Percentiles rank a stretch among this genome's conserved stretches.
These are phyloP conservation scores for Metschnikowia anglica DNA, from an alignment of 805 yeast species.

Conservation along the genomic window DNA sequence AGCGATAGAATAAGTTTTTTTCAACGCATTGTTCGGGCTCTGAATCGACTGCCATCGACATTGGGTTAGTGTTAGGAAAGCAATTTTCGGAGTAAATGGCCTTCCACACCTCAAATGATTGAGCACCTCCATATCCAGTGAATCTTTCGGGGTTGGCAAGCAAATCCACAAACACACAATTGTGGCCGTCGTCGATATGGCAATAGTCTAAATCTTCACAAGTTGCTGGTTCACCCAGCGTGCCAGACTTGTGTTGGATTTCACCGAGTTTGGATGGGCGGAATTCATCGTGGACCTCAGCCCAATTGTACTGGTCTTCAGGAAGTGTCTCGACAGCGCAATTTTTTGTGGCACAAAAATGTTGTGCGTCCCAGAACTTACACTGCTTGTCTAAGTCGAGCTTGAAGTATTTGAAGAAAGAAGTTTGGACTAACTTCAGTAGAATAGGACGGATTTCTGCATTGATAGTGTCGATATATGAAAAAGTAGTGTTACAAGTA, in stretches of 20 bases:
- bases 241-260: constrained; percentile 26
- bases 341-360: constrained; percentile 80
- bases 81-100: constrained; percentile 92
- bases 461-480: constrained; percentile 42
- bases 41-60: constrained; percentile 34
- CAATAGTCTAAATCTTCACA: constrained; percentile 63
- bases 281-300: constrained; percentile 62
- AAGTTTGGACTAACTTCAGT: constrained; percentile 59
- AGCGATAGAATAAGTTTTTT: constrained; percentile 81
- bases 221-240: constrained; percentile 20
- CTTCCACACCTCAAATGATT: constrained; percentile 88
- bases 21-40: constrained; percentile 64
- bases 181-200: constrained; percentile 61
- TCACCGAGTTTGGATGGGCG: constrained; percentile 68
- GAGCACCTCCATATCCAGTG: constrained; percentile 94
- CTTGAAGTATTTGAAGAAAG: constrained; percentile 86
- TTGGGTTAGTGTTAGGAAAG: constrained; percentile 53
- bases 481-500: constrained; percentile 45
- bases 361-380: constrained; percentile 81
- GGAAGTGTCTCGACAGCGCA: constrained; percentile 80
- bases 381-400: constrained; percentile 80
- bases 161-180: constrained; percentile 81
- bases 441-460: constrained; percentile 46
- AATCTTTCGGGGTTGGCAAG: constrained; percentile 91
- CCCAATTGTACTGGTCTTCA: constrained; percentile 66